Evolutionary conservation across 169 alveolate species (phyloP).

Genomic region (Toxoplasma gondii): DNA sequence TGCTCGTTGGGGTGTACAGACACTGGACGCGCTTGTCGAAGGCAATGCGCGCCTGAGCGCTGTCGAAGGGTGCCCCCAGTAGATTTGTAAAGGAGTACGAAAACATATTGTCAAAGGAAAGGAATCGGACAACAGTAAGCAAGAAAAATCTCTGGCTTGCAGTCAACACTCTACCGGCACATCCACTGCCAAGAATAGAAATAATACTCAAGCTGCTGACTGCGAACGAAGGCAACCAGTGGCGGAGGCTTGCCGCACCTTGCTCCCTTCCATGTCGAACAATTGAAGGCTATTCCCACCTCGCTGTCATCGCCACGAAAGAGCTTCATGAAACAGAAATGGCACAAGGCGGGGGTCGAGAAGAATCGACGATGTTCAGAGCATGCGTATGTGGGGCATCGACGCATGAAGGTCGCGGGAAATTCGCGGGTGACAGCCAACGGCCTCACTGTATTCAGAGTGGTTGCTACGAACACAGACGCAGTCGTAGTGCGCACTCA

Average conservation of each 20-base stretch:
- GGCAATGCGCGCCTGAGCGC: constrained; percentile 65
- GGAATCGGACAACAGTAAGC: background rate
- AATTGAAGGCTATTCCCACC: no score
- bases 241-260: no score
- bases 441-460: background rate
- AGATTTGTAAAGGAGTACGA: constrained; percentile 71
- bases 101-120: constrained; percentile 21
- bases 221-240: no score
- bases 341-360: background rate
- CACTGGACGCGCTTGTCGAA: constrained; percentile 48
- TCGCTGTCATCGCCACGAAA: no score
- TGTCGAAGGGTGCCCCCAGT: constrained; percentile 68
- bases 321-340: background rate
- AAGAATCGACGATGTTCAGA: background rate
- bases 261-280: no score
- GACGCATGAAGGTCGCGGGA: background rate
- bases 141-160: background rate
- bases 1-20: constrained; percentile 59
- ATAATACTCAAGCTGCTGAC: no score
- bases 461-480: background rate
- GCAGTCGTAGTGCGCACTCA: background rate
- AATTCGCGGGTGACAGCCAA: background rate
- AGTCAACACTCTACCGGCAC: background rate
- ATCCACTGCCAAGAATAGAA: background rate
- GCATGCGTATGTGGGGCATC: background rate